Base-by-base conservation (phyloP, 805 yeast genomes). In the Pichia manshurica region DNA sequence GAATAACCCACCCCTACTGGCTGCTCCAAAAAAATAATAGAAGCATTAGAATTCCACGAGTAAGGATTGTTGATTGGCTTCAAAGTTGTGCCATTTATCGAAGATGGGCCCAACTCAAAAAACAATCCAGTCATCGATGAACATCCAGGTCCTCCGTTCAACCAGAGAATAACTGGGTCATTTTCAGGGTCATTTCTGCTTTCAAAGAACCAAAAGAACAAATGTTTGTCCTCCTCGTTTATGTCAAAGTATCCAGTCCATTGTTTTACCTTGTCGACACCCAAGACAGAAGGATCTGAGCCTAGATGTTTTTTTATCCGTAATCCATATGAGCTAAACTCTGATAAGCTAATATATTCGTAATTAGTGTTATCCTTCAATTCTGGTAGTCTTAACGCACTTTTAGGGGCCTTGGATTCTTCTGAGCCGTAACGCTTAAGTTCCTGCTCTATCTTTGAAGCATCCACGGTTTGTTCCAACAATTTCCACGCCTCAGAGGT, bases 121-220 rank as follows among this genome's bases (percentile, higher is more conserved):
- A 87, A 84, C 55, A 86, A 74, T 0, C 96, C 96, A 13, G 95
- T 86, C 68, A 87, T 68, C 10, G 95, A 86, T 15, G 95, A 85
- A 68, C 96, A 88, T 4, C 96, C 96, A 39, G 96, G 96, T 16
- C 96, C 96, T 57, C 96, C 96, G 62, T 88, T 88, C 62, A 88
- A 74, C 96, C 96, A 89, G 56, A 91, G 72, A 44, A 89, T 77
- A 36, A 87, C 73, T 1, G 96, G 96, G 66, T 87, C 96, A 51
- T 74, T 85, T 53, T 69, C 69, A n/a, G 96, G 96, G 65, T 86
- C 90, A 63, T 83, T 84, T 73, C 95, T 79, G 50, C 91, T 82
- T 67, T 88, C 96, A 59, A 88, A 89, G 61, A 82, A 83, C 90
- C 93, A 68, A 42, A 63, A 68, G 70, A 87, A 87, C 63, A 87